phyloP scores from a whole-genome alignment of 805 yeast genomes.

The Kazachstania martiniae region DNA sequence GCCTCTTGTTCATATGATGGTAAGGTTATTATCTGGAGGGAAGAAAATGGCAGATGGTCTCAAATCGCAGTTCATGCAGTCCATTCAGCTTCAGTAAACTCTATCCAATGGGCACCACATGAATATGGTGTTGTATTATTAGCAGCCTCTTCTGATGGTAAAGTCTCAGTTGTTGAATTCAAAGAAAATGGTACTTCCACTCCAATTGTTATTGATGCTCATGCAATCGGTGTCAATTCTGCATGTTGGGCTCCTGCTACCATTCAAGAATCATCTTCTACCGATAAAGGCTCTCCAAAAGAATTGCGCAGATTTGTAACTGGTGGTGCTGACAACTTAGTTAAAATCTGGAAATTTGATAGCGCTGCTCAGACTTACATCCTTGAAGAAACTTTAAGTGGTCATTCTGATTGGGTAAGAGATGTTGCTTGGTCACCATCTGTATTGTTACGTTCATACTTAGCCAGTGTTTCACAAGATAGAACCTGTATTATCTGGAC shows the following conservation, averaged over 20 bases:
- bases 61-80: slow-evolving; percentile 76
- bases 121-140: slow-evolving; percentile 88
- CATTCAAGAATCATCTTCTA: slow-evolving; percentile 10
- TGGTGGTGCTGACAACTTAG: slow-evolving; percentile 91
- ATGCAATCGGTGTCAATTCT: slow-evolving; percentile 86
- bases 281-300: slow-evolving; percentile 18
- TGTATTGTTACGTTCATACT: slow-evolving; percentile 71
- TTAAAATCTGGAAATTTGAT: slow-evolving; percentile 79
- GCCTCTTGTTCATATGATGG: slow-evolving; percentile 97
- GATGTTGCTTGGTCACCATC: slow-evolving; percentile 98
- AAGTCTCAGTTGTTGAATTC: slow-evolving; percentile 82
- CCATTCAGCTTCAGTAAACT: slow-evolving; percentile 90
- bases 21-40: slow-evolving; percentile 88
- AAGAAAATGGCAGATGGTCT: slow-evolving; percentile 81
- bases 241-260: slow-evolving; percentile 85
- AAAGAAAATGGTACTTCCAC: slow-evolving; percentile 77
- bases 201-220: slow-evolving; percentile 54
- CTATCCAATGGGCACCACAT: slow-evolving; percentile 95
- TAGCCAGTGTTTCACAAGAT: slow-evolving; percentile 96
- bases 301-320: slow-evolving; percentile 71
- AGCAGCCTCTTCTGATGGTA: slow-evolving; percentile 90
- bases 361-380: slow-evolving; percentile 45
- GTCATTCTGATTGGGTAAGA: slow-evolving; percentile 97
- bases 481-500: slow-evolving; percentile 93
- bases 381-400: slow-evolving; percentile 69